Conservation (phyloP, 2,329 filamentous ascomycete genomes). For the Apiospora rasikravindrae region DNA sequence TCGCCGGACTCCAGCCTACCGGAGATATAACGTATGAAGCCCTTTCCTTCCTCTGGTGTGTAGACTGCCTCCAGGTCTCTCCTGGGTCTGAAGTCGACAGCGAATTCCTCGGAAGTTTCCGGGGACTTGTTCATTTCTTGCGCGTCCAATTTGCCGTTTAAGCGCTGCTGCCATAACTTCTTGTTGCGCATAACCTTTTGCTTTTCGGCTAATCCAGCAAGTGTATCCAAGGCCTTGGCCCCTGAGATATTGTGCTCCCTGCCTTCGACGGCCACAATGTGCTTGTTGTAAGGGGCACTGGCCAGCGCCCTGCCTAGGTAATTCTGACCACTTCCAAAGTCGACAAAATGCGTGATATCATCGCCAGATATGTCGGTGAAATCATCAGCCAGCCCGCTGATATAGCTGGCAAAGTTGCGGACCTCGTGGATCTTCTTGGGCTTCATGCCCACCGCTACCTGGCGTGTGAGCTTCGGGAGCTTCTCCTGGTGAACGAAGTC, state of each 20-base stretch:
- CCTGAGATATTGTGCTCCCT: conserved; percentile 84
- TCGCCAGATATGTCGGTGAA: conserved; percentile 63
- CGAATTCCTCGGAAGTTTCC: conserved; percentile 28
- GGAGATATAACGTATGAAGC: conserved; percentile 78
- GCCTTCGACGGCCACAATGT: conserved; percentile 90
- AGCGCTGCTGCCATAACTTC: conserved; percentile 68
- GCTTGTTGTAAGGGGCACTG: conserved; percentile 81
- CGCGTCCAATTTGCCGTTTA: conserved; percentile 46
- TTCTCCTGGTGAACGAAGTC: conserved; percentile 57
- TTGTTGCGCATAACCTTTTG: conserved; percentile 80
- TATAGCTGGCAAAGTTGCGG: conserved; percentile 84
- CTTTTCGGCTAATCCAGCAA: conserved; percentile 76
- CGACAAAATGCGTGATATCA: conserved; percentile 83
- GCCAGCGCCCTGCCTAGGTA: conserved; percentile 90
- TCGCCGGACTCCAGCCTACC: conserved; percentile 77
- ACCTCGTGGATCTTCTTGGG: conserved; percentile 96
- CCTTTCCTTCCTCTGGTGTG: conserved; percentile 64
- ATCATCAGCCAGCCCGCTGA: conserved; percentile 64
- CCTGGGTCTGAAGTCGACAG: conserved; percentile 56
- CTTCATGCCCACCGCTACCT: conserved; percentile 89
- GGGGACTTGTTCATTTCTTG: conserved; percentile 40
- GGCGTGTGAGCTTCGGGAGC: conserved; percentile 66
- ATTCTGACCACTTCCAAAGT: conserved; percentile 96
- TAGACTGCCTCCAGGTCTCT: conserved; percentile 58
- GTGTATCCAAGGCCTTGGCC: conserved; percentile 83